phyloP scores from a whole-genome alignment of 2,329 filamentous ascomycete species.

The Davidsoniella australis region DNA sequence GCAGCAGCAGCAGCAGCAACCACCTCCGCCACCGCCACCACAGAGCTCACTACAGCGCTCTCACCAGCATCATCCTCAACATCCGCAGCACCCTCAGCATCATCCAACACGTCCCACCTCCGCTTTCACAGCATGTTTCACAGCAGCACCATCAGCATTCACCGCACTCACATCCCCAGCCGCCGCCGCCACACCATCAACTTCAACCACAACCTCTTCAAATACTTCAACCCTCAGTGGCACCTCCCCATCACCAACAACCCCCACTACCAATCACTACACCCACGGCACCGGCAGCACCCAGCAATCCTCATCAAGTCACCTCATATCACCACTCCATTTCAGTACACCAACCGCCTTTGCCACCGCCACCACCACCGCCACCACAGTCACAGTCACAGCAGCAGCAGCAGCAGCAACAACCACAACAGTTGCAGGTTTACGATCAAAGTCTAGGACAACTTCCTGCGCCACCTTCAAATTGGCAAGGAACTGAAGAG shows the following conservation, averaged over 20 bases:
- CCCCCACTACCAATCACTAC: slow-evolving; percentile 13
- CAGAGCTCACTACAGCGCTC: slow-evolving; percentile 16
- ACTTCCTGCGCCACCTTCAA: slow-evolving; percentile 45
- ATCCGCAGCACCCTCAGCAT: slow-evolving; percentile 11
- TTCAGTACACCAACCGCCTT: background rate
- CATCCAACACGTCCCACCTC: background rate
- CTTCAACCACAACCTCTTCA: slow-evolving; percentile 15
- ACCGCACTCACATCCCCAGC: slow-evolving; percentile 10
- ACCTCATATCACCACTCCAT: background rate
- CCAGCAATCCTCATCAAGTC: background rate
- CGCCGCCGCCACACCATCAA: slow-evolving; percentile 12
- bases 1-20: background rate
- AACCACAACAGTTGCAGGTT: slow-evolving; percentile 3
- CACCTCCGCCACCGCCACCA: slow-evolving; percentile 15
- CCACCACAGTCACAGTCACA: slow-evolving; percentile 13
- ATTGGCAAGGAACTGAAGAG: slow-evolving; percentile 52
- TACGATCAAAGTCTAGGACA: slow-evolving; percentile 25
- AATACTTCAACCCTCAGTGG: slow-evolving; percentile 18
- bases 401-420: background rate
- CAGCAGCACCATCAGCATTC: slow-evolving; percentile 9
- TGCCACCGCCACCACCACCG: background rate
- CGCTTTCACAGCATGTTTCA: background rate
- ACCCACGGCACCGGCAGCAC: background rate
- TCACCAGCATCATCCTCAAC: slow-evolving; percentile 9
- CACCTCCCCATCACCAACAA: slow-evolving; percentile 19